Evolutionary conservation across 345 rosid species (phyloP).

Genomic region (Eucalyptus lansdowneana): DNA sequence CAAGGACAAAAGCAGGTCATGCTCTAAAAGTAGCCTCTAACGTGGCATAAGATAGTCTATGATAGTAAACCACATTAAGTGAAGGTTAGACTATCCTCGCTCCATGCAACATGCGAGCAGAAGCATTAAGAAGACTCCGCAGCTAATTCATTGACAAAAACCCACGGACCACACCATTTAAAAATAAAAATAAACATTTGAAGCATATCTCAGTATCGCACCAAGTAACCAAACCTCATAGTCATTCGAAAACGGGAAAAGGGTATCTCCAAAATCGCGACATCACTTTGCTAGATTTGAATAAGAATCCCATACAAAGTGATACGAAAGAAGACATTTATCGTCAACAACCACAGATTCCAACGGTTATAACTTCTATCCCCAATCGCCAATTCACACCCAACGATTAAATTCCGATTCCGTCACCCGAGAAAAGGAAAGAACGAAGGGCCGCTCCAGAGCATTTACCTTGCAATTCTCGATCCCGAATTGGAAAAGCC

Average conservation of each 20-base stretch:
- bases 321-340: not conserved
- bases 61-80: not conserved
- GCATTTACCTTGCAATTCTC: constrained; percentile 50
- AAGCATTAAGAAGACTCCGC: not conserved
- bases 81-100: not conserved
- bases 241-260: not conserved
- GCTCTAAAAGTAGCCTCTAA: not conserved
- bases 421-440: too few relatives aligned
- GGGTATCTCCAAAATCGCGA: not conserved
- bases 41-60: not conserved
- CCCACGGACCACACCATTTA: not conserved
- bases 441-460: not conserved
- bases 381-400: not conserved
- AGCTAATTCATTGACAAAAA: not conserved
- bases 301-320: not conserved
- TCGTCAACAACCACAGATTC: not conserved
- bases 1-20: not conserved
- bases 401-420: not conserved
- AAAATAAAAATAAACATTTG: not conserved
- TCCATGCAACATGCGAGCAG: not conserved
- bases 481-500: constrained; percentile 68
- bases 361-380: not conserved
- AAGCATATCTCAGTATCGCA: not conserved
- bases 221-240: not conserved
- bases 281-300: not conserved